Evolutionary conservation across 306 rosid species (phyloP).

Genomic region (Argentina anserina): DNA sequence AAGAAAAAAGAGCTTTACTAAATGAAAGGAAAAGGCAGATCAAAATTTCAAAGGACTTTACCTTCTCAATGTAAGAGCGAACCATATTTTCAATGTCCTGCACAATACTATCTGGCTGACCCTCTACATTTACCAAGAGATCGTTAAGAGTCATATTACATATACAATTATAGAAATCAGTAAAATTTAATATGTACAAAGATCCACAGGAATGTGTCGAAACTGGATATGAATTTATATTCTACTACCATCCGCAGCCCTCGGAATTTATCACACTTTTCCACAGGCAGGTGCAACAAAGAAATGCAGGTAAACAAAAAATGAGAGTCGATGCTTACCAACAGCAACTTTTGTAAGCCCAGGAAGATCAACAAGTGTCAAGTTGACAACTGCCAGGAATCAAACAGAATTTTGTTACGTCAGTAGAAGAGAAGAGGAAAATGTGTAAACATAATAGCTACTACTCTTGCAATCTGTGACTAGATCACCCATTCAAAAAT

Average conservation of each 20-base stretch:
- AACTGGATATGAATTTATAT: neutral
- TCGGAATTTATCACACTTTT: neutral
- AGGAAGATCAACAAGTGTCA: conserved; percentile 95
- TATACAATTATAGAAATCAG: neutral
- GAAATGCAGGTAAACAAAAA: neutral
- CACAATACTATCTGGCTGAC: conserved; percentile 94
- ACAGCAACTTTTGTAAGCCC: conserved; percentile 97
- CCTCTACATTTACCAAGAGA: conserved; percentile 56
- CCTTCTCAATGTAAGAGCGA: conserved; percentile 93
- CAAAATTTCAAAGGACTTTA: conserved; percentile 22
- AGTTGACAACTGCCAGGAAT: conserved; percentile 82
- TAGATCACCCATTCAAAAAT: neutral
- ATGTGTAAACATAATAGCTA: neutral
- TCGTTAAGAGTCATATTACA: conserved; percentile 9
- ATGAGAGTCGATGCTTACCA: conserved; percentile 51
- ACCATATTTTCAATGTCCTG: conserved; percentile 91
- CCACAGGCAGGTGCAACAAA: neutral
- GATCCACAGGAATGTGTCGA: neutral
- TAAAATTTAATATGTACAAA: neutral
- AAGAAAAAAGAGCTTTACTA: neutral
- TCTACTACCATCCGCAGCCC: neutral
- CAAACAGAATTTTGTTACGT: neutral
- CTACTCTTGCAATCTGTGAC: neutral
- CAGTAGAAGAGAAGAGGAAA: neutral
- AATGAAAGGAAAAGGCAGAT: neutral